Evolutionary conservation across 192 early-diverging fungal species (phyloP), one percentile per base, ranked within the genome.

Genomic region (Coemansia sp.): DNA sequence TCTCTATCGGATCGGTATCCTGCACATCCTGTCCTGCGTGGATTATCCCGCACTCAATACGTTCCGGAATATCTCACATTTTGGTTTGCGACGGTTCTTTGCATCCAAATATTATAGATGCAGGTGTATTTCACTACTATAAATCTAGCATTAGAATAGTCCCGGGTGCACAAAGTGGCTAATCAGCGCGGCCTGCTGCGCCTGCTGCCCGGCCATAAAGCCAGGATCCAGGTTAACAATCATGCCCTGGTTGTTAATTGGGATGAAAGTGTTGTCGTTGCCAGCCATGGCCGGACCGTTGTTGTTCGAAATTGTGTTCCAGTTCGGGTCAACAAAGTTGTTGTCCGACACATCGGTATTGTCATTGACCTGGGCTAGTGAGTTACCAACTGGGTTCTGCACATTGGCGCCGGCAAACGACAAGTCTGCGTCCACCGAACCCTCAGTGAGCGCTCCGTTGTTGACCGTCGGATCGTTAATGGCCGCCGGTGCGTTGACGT

Each of bases 221-320:
- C 61, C 51, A 3, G 71, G 64, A 18, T 73, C 71, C 11, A 79
- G 58, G 44, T 79, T 79, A 40, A 79, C 71, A 40, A 79, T 73
- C 76, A 79, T 79, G 53, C 76, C 77, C 36, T 79, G 46, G 65
- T 79, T 79, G 64, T 66, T 79, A 36, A 79, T 73, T 0, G 71
- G 71, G 4, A 74, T 67, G 23, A 79, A 67, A 1, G 63, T 60
- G 55, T 79, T 74, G 68, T 62, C 65, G 50, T 79, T 67, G 21
- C 77, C 77, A 15, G 77, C 77, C 18, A 79, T 9, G 0, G 77
- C 64, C 3, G 77, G 77, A 2, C 77, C 77, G 24, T 71, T 70
- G 54, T 79, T 79, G 54, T 64, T 56, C 2, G 77, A 79, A n/a
- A 68, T 61, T 4, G 58, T 8, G 49, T 79, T 79, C 58, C 56